Evolutionary conservation across 1,284 basidiomycete genomes (phyloP), one percentile per base, ranked within the genome.

Genomic region (Marasmius tenuissimus): DNA sequence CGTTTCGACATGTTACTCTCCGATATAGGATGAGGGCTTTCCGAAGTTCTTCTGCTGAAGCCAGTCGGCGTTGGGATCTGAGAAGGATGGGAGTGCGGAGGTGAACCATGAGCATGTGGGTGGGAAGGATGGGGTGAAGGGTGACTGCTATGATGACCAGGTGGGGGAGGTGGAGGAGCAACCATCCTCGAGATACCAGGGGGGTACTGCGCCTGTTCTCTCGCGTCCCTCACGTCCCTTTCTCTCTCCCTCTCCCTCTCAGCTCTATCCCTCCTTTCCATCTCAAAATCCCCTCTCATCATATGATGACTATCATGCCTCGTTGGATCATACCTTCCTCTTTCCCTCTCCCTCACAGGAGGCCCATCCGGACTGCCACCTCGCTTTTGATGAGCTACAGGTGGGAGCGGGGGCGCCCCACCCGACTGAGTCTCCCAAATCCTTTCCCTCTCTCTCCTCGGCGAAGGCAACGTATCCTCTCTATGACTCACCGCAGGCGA

Each of bases 21-120:
- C 37, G 59, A 56, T 3, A 40, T 38, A 8, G 72, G 66, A 61
- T 72, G 76, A 11, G 80, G 79, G 62, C 78, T 79, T 62, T 79
- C 78, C 0, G 78, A 78, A 38, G 27, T 27, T 27, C 67, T 69
- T n/a, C 77, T 75, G 48, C 68, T 68, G 39, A 71, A 71, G n/a
- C 45, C 45, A 47, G n/a, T 20, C 6, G 45, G 45, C 4, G 45
- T 47, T 8, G 45, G 16, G 63, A 73, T 77, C 39, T 69, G 65
- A 10, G 71, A 59, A 20, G 71, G 65, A 39, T 71, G 73, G 7
- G 71, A 69, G 53, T 35, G 54, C 48, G 48, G 35, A 22, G 51
- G 49, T 35, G 52, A 39, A 7, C 37, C 38, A 18, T 27, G 22
- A 22, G 57, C 22, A 52, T 20, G 33, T 48, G n/a, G 12, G 37